phyloP scores from a whole-genome alignment of 192 early-diverging fungal species.

The Mortierella hygrophila region DNA sequence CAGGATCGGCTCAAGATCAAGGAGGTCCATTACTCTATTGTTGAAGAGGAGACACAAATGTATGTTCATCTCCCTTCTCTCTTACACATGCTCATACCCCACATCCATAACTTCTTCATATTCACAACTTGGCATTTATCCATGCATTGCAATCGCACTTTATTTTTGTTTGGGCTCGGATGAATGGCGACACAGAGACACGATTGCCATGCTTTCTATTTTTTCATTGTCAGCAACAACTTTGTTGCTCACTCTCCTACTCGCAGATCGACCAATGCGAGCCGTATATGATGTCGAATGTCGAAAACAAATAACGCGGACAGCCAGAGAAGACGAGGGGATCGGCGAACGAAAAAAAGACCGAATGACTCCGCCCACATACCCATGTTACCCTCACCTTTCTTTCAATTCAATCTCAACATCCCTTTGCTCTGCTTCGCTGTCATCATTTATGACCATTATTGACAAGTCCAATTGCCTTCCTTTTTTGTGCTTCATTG shows the following conservation, averaged over 20 bases:
- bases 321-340: not conserved
- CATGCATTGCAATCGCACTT: no score
- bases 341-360: slow-evolving; percentile 5
- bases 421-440: not conserved
- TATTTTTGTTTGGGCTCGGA: not conserved
- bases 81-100: not conserved
- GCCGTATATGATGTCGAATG: slow-evolving; percentile 1
- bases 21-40: slow-evolving; percentile 34
- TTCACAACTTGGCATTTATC: not conserved
- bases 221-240: not conserved
- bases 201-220: no score
- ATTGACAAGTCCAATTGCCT: not conserved
- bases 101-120: not conserved
- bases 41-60: slow-evolving; percentile 46
- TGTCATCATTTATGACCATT: not conserved
- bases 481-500: slow-evolving; percentile 3
- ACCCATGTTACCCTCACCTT: not conserved
- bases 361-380: not conserved
- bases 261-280: slow-evolving; percentile 9
- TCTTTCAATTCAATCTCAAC: not conserved
- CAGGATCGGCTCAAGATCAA: slow-evolving; percentile 23
- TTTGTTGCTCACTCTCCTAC: not conserved
- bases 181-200: not conserved
- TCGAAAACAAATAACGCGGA: not conserved
- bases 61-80: not conserved